Evolutionary conservation across 116 monocot genomes (phyloP).

Genomic region (Papilionanthe hybrid): DNA sequence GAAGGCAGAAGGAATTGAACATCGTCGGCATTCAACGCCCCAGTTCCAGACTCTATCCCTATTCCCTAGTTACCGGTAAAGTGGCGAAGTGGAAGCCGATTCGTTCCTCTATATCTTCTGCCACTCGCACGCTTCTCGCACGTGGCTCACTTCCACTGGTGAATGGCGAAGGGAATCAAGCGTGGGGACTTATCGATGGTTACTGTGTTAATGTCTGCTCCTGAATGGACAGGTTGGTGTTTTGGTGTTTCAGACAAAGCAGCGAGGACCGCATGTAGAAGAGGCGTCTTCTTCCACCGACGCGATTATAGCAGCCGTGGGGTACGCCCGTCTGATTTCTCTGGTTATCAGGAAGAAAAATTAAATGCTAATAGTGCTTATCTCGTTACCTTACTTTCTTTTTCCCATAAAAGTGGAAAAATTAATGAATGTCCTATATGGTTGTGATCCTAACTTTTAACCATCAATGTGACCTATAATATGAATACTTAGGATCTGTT

Average conservation of each 20-base stretch:
- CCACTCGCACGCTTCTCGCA: neutral
- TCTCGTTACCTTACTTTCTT: no score
- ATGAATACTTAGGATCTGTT: no score
- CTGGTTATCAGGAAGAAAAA: no score
- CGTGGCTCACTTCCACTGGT: neutral
- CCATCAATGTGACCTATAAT: no score
- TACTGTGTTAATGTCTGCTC: neutral
- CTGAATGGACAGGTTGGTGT: neutral
- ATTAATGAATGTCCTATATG: no score
- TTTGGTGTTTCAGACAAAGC: neutral
- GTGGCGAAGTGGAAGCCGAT: neutral
- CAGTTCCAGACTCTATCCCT: neutral
- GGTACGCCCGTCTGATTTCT: neutral
- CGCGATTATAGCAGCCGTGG: neutral
- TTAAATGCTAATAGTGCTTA: no score
- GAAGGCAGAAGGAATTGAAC: conserved; percentile 3
- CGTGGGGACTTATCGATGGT: no score
- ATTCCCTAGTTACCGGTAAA: neutral
- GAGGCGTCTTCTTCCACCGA: neutral
- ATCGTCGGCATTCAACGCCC: neutral
- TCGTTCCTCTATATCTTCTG: no score
- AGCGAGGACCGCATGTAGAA: neutral
- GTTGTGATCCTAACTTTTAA: no score
- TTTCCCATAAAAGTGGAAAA: no score
- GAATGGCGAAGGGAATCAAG: neutral